Evolutionary conservation across 768 basidiomycete species (phyloP).

Genomic region (Russula abietina): DNA sequence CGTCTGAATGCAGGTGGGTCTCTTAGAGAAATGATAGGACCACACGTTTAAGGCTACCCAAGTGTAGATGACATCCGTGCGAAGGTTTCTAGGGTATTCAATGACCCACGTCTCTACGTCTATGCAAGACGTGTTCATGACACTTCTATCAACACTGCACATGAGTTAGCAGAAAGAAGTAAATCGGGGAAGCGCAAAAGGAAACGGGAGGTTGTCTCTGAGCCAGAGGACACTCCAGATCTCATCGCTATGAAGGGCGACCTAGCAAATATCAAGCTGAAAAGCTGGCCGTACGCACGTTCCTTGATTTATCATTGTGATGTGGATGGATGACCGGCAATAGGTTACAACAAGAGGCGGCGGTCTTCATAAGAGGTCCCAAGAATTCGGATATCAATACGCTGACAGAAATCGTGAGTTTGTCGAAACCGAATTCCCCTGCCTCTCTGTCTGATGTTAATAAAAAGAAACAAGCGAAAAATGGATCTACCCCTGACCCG

Average conservation of each 20-base stretch:
- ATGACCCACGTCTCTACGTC: conserved; percentile 51
- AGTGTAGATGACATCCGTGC: conserved; percentile 51
- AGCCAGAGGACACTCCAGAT: conserved; percentile 40
- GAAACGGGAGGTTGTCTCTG: conserved; percentile 33
- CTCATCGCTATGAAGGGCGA: conserved; percentile 43
- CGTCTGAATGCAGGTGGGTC: conserved; percentile 35
- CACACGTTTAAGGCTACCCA: conserved; percentile 11
- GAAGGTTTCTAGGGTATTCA: conserved; percentile 43
- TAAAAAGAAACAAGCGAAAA: conserved; percentile 12
- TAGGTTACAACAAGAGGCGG: conserved; percentile 49
- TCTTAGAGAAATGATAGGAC: not conserved
- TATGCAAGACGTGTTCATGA: conserved; percentile 53
- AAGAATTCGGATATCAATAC: conserved; percentile 65
- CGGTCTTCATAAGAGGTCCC: conserved; percentile 56
- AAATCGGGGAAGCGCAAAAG: conserved; percentile 35
- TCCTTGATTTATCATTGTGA: conserved; percentile 1
- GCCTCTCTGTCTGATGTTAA: conserved; percentile 11
- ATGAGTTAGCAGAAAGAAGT: conserved; percentile 32
- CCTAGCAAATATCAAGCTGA: conserved; percentile 48
- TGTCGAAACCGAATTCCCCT: not conserved
- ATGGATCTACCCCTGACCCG: conserved; percentile 21
- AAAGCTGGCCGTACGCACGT: conserved; percentile 54
- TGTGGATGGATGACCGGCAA: not conserved
- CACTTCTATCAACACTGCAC: conserved; percentile 35
- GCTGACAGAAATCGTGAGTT: conserved; percentile 38